Conservation (phyloP, 331 rosid genomes). For the Erythrophleum ivorense region DNA sequence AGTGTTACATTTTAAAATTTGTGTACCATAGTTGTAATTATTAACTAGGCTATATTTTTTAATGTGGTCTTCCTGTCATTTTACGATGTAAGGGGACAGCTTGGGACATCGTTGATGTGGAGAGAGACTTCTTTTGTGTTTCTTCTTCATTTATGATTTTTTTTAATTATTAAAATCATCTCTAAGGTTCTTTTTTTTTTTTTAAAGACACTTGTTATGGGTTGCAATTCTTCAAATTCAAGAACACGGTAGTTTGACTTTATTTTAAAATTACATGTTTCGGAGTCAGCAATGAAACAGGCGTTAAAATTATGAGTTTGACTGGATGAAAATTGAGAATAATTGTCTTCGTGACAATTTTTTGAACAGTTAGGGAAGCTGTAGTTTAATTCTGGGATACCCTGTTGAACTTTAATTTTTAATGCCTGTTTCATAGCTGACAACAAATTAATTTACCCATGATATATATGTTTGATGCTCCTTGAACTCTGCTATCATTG, state of each 20-base stretch:
- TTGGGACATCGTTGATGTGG: background rate
- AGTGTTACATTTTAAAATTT: no score
- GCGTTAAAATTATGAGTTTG: background rate
- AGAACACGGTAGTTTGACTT: background rate
- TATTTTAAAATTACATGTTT: background rate
- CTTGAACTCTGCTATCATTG: background rate
- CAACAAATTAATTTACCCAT: background rate
- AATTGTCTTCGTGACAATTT: conserved; percentile 21
- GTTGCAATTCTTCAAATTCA: background rate
- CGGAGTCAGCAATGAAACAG: background rate
- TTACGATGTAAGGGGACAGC: background rate
- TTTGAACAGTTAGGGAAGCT: background rate
- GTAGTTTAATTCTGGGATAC: background rate
- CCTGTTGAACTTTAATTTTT: conserved; percentile 19
- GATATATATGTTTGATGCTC: conserved; percentile 9
- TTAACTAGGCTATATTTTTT: no score
- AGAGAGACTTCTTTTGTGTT: background rate
- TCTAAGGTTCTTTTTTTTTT: background rate
- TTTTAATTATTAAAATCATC: background rate
- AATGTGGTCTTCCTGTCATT: no score
- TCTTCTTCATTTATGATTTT: background rate
- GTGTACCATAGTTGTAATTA: no score
- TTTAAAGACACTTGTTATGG: background rate
- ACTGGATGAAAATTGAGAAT: conserved; percentile 24
- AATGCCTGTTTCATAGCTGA: background rate